Conservation (phyloP, 257 asterid species). For the Perilla frutescens region DNA sequence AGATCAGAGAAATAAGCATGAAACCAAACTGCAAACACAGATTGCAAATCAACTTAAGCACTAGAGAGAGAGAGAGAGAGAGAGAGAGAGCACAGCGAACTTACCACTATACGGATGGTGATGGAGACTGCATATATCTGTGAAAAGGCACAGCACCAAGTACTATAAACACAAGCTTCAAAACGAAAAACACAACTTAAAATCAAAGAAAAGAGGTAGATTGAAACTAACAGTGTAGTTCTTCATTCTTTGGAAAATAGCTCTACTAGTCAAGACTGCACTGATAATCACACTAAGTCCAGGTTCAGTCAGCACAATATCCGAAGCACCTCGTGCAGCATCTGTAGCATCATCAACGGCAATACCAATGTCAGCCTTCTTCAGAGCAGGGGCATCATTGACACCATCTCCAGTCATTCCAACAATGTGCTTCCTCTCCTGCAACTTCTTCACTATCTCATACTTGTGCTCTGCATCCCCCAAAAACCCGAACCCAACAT, state of each 20-base stretch:
- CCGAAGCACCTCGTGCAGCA: slow-evolving; percentile 94
- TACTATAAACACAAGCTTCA: slow-evolving; percentile 11
- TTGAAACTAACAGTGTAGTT: slow-evolving; percentile 74
- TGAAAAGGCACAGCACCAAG: slow-evolving; percentile 5
- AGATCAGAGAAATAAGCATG: slow-evolving; percentile 90
- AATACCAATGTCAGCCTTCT: slow-evolving; percentile 95
- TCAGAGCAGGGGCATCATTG: slow-evolving; percentile 93
- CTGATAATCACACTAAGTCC: slow-evolving; percentile 94
- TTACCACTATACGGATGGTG: slow-evolving; percentile 96
- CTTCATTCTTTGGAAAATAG: slow-evolving; percentile 96
- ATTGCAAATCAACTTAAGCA: slow-evolving; percentile 16
- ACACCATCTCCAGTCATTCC: slow-evolving; percentile 99
- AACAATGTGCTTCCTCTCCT: slow-evolving; percentile 85
- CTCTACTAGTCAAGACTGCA: slow-evolving; percentile 92
- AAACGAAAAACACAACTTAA: background rate
- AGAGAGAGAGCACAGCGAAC: slow-evolving; percentile 18
- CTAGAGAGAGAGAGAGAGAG: background rate
- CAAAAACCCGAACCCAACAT: background rate
- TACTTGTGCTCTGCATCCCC: slow-evolving; percentile 80
- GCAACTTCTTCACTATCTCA: slow-evolving; percentile 94
- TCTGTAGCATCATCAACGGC: slow-evolving; percentile 98
- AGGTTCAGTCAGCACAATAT: slow-evolving; percentile 91
- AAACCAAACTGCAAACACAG: slow-evolving; percentile 70
- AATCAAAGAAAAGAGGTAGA: background rate
- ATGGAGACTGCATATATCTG: slow-evolving; percentile 98